Evolutionary conservation across 2,329 filamentous ascomycete genomes (phyloP), one percentile per base, ranked within the genome.

Genomic region (Moelleriella libera): DNA sequence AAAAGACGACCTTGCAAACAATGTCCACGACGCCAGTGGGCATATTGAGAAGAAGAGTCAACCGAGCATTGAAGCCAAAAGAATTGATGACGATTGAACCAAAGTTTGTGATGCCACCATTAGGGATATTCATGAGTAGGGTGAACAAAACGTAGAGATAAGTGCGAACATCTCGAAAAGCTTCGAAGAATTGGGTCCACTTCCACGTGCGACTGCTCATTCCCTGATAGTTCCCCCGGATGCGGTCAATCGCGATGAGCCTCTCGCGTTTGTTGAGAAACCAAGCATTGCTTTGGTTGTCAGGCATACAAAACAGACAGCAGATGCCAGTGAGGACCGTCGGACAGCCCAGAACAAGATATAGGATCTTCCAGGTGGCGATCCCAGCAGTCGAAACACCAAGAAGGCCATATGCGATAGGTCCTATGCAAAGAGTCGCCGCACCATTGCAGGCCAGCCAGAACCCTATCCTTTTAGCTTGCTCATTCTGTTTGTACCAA

Each of bases 401-500:
- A 37, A 37, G 32, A 37, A 42, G 41, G 41, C 41, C 41, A n/a
- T 14, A 10, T 7, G 9, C 41, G n/a, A 14, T 4, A 2, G n/a
- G 9, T 7, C 41, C 41, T 42, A 42, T 28, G 21, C 21, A 21
- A 21, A 21, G 21, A 21, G 21, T 21, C 21, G 21, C 21, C 21
- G 21, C 21, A 7, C 41, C 41, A 28, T 42, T 42, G 7, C 41
- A 42, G 9, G 12, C 21, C 9, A 11, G n/a, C 56, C 56, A 58
- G 45, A 49, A 55, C 29, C 52, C 57, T 40, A 57, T 55, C n/a
- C 62, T 57, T 29, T 56, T 53, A 11, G 55, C 54, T 41, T 62
- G 61, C 51, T 65, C 62, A n/a, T 57, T 55, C 40, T 56, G 54
- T 44, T 54, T 57, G 44, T 60, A 60, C 56, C 56, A 60, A 44